Percentiles rank a stretch among this genome's conserved stretches.
Conservation (phyloP, 2,329 filamentous ascomycete species). For the Diplodia corticola region DNA sequence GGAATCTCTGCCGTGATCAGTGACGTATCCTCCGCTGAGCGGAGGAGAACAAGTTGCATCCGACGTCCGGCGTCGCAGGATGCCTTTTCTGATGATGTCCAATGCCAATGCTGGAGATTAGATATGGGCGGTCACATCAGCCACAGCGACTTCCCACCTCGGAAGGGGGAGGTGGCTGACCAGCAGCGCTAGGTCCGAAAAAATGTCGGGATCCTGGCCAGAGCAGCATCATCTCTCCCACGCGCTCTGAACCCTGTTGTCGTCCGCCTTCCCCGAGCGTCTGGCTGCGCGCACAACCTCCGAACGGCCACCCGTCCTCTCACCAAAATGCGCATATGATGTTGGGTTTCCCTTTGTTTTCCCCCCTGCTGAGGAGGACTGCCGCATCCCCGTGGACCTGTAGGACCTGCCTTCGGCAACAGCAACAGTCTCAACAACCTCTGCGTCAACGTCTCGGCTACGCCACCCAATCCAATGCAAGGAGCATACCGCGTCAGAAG, state of each 20-base stretch:
- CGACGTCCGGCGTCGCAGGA: not conserved
- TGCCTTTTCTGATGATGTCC: too few relatives aligned
- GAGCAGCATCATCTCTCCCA: slow-evolving; percentile 19
- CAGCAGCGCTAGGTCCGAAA: slow-evolving; percentile 19
- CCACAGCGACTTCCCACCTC: slow-evolving; percentile 15
- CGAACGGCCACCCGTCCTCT: not conserved
- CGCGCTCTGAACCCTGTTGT: slow-evolving; percentile 14
- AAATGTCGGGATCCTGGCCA: slow-evolving; percentile 21
- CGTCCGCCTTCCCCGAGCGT: not conserved
- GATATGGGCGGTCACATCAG: not conserved
- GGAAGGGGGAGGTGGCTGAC: slow-evolving; percentile 11
- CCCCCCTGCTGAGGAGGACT: slow-evolving; percentile 30
- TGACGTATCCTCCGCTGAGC: not conserved
- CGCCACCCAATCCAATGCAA: slow-evolving; percentile 26
- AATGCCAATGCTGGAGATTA: not conserved
- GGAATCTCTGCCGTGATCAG: not conserved
- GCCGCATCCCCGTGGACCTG: slow-evolving; percentile 40
- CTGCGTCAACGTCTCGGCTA: slow-evolving; percentile 29
- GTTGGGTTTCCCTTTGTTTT: slow-evolving; percentile 32
- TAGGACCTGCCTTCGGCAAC: slow-evolving; percentile 34
- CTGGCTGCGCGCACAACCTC: not conserved
- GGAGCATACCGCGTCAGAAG: slow-evolving; percentile 30
- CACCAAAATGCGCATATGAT: slow-evolving; percentile 33
- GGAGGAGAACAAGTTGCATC: not conserved
- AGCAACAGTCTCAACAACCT: slow-evolving; percentile 26